phyloP scores from a whole-genome alignment of 495 filamentous ascomycete species.

The Tricharina praecox region DNA sequence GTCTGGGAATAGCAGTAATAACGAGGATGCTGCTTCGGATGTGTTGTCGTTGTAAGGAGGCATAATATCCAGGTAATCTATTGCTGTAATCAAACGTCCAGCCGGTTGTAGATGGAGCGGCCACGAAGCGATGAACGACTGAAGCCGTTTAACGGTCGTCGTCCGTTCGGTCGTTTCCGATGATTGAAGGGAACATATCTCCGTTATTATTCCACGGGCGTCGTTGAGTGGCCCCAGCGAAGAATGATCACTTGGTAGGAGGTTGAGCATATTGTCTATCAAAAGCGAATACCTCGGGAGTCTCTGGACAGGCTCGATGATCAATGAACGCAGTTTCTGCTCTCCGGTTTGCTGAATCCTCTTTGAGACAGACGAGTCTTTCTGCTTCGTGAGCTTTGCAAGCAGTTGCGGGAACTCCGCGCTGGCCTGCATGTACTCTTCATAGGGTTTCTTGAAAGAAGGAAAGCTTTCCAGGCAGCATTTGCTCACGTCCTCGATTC shows the following conservation, averaged over 20 bases:
- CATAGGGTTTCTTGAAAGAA: slow-evolving; percentile 71
- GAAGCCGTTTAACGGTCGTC: slow-evolving; percentile 52
- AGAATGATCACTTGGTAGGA: slow-evolving; percentile 65
- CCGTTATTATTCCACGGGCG: slow-evolving; percentile 77
- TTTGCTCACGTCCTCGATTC: slow-evolving; percentile 61
- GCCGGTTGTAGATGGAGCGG: slow-evolving; percentile 51
- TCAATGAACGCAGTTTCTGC: slow-evolving; percentile 71
- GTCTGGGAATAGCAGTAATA: slow-evolving; percentile 75
- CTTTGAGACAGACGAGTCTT: slow-evolving; percentile 60
- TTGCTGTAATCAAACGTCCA: slow-evolving; percentile 68
- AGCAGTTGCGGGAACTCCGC: slow-evolving; percentile 66
- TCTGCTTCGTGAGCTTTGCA: slow-evolving; percentile 51
- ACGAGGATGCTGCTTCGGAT: slow-evolving; percentile 25
- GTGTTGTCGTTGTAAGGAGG: slow-evolving; percentile 45
- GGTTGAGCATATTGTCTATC: slow-evolving; percentile 82
- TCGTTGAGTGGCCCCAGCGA: slow-evolving; percentile 63
- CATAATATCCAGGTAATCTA: slow-evolving; percentile 61
- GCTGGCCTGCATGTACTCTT: slow-evolving; percentile 76
- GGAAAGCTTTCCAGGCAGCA: slow-evolving; percentile 48
- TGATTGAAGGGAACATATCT: slow-evolving; percentile 64
- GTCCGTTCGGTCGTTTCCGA: slow-evolving; percentile 46
- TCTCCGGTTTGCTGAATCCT: slow-evolving; percentile 71
- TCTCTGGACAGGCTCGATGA: slow-evolving; percentile 93
- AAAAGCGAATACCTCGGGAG: slow-evolving; percentile 87
- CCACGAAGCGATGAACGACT: slow-evolving; percentile 64